phyloP scores from a whole-genome alignment of 2,329 filamentous ascomycete species.

The Penicillium sp. region DNA sequence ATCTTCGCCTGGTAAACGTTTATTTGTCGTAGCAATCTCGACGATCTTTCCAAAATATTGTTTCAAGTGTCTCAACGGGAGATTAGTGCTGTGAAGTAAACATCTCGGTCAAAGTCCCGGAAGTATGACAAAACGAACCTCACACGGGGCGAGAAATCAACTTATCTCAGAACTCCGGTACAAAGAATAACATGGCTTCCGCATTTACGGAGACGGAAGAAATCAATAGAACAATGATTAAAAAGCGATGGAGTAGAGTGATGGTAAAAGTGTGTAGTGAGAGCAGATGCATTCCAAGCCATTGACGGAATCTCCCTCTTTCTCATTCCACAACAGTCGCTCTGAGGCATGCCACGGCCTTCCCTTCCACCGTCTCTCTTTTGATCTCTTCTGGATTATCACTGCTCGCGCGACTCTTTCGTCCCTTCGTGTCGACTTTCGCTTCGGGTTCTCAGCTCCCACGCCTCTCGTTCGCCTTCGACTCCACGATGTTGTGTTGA shows the following conservation, averaged over 20 bases:
- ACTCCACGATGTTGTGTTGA: slow-evolving; percentile 11
- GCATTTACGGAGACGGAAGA: neutral
- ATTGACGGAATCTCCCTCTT: slow-evolving; percentile 2
- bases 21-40: neutral
- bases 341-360: slow-evolving; percentile 17
- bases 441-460: slow-evolving; percentile 11
- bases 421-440: slow-evolving; percentile 3
- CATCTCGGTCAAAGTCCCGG: neutral
- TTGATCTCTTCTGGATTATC: neutral
- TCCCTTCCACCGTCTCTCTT: slow-evolving; percentile 1
- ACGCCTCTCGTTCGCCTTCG: slow-evolving; percentile 4
- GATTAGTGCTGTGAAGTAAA: neutral
- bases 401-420: neutral
- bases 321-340: slow-evolving; percentile 19
- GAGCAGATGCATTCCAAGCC: slow-evolving; percentile 2
- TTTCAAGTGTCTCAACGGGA: neutral
- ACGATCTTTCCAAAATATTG: slow-evolving; percentile 2
- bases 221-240: neutral
- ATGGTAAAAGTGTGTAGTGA: neutral
- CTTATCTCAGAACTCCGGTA: neutral
- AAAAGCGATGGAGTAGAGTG: neutral
- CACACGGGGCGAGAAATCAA: neutral
- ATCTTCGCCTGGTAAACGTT: neutral
- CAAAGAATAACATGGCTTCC: neutral
- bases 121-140: neutral